These are phyloP conservation scores for Fusarium tupiense DNA, from an alignment of 2,329 filamentous ascomycete genomes.

Conservation along the genomic window DNA sequence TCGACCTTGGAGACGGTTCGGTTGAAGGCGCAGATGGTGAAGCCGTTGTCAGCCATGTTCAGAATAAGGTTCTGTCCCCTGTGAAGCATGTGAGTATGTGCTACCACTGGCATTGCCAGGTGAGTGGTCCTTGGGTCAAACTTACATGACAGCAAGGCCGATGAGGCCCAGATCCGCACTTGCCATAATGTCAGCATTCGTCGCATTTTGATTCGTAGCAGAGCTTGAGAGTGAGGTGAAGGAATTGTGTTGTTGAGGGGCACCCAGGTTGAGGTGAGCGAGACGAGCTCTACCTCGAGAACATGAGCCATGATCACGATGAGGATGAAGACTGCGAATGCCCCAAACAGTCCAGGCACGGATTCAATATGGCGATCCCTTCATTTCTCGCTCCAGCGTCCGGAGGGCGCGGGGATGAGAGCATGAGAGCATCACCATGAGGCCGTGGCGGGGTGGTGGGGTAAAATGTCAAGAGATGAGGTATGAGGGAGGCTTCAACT, in stretches of 20 bases:
- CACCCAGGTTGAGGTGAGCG: slow-evolving; percentile 77
- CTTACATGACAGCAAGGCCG: slow-evolving; percentile 89
- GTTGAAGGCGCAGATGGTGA: slow-evolving; percentile 98
- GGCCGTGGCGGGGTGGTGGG: slow-evolving; percentile 52
- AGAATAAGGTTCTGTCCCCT: slow-evolving; percentile 88
- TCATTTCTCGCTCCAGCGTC: slow-evolving; percentile 29
- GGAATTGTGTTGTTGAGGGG: slow-evolving; percentile 58
- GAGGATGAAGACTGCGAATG: background rate
- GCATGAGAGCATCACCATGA: slow-evolving; percentile 40
- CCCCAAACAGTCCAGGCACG: slow-evolving; percentile 7
- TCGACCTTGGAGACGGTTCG: slow-evolving; percentile 99
- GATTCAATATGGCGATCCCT: slow-evolving; percentile 27
- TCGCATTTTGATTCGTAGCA: slow-evolving; percentile 45
- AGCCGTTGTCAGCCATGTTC: slow-evolving; percentile 90
- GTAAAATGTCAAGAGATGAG: slow-evolving; percentile 42
- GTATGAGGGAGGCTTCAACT: slow-evolving; percentile 54
- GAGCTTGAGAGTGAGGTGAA: slow-evolving; percentile 43
- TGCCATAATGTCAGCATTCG: slow-evolving; percentile 66
- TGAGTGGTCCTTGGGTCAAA: slow-evolving; percentile 36
- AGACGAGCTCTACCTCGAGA: slow-evolving; percentile 72
- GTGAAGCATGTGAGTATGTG: slow-evolving; percentile 26
- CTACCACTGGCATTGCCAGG: slow-evolving; percentile 24
- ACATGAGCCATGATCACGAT: slow-evolving; percentile 51
- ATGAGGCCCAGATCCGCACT: slow-evolving; percentile 93
- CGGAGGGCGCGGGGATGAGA: slow-evolving; percentile 50